These are phyloP conservation scores for Pythium apleroticum DNA, from an alignment of 352 stramenopile species.

Conservation along the genomic window DNA sequence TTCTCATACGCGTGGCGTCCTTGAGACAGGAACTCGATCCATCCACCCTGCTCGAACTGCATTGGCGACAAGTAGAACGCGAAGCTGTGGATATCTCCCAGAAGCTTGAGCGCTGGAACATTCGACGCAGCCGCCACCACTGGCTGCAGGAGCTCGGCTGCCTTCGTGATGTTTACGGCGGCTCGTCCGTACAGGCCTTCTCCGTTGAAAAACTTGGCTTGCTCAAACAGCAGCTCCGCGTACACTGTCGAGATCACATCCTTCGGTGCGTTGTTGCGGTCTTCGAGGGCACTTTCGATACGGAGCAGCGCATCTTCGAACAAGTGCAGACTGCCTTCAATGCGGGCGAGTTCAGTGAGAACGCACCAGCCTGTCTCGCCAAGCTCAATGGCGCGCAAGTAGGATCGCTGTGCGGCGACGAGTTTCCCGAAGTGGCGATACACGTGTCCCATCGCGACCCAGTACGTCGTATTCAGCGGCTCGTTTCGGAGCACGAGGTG, in stretches of 20 bases:
- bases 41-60: slow-evolving; percentile 48
- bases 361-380: slow-evolving; percentile 68
- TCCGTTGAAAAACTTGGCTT: slow-evolving; percentile 73
- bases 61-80: slow-evolving; percentile 76
- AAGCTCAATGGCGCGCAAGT: slow-evolving; percentile 72
- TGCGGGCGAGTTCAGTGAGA: slow-evolving; percentile 73
- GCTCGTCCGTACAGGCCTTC: slow-evolving; percentile 76
- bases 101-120: slow-evolving; percentile 44
- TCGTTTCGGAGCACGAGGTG: slow-evolving; percentile 77
- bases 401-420: slow-evolving; percentile 78
- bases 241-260: slow-evolving; percentile 58
- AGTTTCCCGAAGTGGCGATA: slow-evolving; percentile 82
- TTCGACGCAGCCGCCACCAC: neutral
- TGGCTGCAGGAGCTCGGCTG: slow-evolving; percentile 43
- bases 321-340: slow-evolving; percentile 67
- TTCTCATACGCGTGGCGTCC: slow-evolving; percentile 60
- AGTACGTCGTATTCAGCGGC: slow-evolving; percentile 59
- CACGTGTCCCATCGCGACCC: slow-evolving; percentile 74
- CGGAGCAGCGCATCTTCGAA: slow-evolving; percentile 72
- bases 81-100: slow-evolving; percentile 82
- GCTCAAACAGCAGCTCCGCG: slow-evolving; percentile 68
- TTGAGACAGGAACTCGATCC: slow-evolving; percentile 61
- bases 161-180: slow-evolving; percentile 57
- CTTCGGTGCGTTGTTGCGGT: slow-evolving; percentile 18
- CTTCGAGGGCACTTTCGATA: slow-evolving; percentile 46